Evolutionary conservation across 495 filamentous ascomycete species (phyloP), one percentile per base, ranked within the genome.

Genomic region (Lepraria neglecta): DNA sequence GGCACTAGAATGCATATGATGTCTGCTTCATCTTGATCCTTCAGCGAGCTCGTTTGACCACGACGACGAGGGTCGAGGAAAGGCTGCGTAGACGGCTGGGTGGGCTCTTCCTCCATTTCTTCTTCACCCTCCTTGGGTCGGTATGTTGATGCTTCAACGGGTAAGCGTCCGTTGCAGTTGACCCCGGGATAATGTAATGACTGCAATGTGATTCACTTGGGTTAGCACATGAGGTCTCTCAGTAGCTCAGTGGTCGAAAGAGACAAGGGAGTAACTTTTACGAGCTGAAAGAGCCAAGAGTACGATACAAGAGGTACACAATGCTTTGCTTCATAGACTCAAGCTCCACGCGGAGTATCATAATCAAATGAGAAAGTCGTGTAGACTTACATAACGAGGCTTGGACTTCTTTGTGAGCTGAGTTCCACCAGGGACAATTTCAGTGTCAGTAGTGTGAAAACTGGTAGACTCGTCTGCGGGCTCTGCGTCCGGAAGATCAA

Each of bases 1-100:
- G 94, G 92, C 61, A 94, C 84, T 4, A 98, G 80, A 51, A 96
- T 86, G 73, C 90, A 95, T 55, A 97, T 82, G 62, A 97, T 89
- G 66, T 96, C 92, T 33, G 88, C 78, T 33, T 91, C 79, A 67
- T 96, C 92, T 62, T 90, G 76, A 46, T 90, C 88, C 53, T 80
- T 85, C 14, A 94, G 80, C 30, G 87, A 88, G 64, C 84, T 86
- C 67, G 87, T 84, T 63, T 85, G 76, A 17, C 90, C 90, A 58
- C 85, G 71, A 21, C 90, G 84, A 50, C 90, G 82, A 45, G 90
- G 89, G 71, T 95, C 92, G 59, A 88, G 74, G 59, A 86, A 83
- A 66, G 82, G 86, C 69, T 97, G 91, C 1, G 94, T 97, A 48
- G 86, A 82, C 80, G 79, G 82, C 67, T 86, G 84, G 12, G 85